phyloP scores from a whole-genome alignment of 805 yeast species.

The Candida rishiriensis region DNA sequence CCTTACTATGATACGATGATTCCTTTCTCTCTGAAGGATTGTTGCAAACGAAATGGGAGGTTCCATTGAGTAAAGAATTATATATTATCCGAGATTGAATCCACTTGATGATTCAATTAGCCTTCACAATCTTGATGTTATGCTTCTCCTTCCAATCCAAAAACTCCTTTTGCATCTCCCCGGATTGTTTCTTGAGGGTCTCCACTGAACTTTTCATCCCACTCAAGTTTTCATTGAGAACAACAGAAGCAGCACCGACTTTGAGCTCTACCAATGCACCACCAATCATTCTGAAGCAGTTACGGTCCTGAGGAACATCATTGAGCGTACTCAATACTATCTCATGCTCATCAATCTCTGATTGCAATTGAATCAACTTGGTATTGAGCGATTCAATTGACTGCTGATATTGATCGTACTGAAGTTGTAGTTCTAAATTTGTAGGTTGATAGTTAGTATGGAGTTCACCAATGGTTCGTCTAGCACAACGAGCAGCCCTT shows the following conservation, averaged over 20 bases:
- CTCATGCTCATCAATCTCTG: constrained; percentile 42
- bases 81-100: background rate
- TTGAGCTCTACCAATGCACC: constrained; percentile 83
- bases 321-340: constrained; percentile 57
- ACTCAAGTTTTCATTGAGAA: constrained; percentile 50
- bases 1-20: too few species aligned
- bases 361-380: constrained; percentile 44
- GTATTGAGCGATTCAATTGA: constrained; percentile 41
- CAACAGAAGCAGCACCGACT: constrained; percentile 69
- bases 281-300: constrained; percentile 90
- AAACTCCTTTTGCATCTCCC: constrained; percentile 38
- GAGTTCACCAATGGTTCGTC: too few species aligned
- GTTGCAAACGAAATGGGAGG: too few species aligned
- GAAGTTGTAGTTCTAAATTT: constrained; percentile 37
- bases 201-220: constrained; percentile 41
- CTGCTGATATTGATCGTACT: constrained; percentile 49
- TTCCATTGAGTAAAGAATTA: too few species aligned
- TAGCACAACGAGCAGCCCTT: too few species aligned
- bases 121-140: constrained; percentile 43
- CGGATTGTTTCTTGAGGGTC: constrained; percentile 36
- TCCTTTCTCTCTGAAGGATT: too few species aligned
- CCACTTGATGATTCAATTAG: constrained; percentile 8
- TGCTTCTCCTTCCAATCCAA: constrained; percentile 46
- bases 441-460: too few species aligned
- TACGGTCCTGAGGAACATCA: constrained; percentile 52